Evolutionary conservation across 2,329 filamentous ascomycete genomes (phyloP).

Genomic region (Microsporum canis): DNA sequence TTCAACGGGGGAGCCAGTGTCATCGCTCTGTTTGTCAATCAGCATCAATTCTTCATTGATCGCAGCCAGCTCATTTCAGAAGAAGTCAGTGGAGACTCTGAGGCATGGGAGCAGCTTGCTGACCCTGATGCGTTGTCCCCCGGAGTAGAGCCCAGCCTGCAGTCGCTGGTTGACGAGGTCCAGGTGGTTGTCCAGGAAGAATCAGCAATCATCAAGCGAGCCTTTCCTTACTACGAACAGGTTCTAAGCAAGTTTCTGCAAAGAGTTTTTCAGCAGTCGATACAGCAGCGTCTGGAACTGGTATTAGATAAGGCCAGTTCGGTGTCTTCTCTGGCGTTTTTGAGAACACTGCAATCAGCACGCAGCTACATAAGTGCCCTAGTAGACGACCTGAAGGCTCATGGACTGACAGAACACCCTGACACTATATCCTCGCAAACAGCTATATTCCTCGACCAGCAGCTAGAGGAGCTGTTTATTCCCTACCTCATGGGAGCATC

Average conservation of each 20-base stretch:
- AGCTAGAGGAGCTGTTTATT: conserved; percentile 55
- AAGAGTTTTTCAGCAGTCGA: conserved; percentile 92
- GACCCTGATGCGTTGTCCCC: conserved; percentile 90
- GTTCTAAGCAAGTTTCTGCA: conserved; percentile 89
- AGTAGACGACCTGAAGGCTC: conserved; percentile 85
- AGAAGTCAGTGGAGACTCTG: conserved; percentile 51
- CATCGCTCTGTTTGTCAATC: conserved; percentile 92
- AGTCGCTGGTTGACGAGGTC: conserved; percentile 87
- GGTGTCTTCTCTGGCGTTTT: conserved; percentile 81
- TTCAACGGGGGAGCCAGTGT: conserved; percentile 95
- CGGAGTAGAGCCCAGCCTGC: conserved; percentile 80
- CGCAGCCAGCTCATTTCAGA: conserved; percentile 82
- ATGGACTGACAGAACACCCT: conserved; percentile 89
- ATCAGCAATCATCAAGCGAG: conserved; percentile 89
- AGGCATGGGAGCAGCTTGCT: conserved; percentile 76
- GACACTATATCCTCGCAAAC: conserved; percentile 82
- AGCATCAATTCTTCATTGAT: conserved; percentile 99
- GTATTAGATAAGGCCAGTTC: conserved; percentile 89
- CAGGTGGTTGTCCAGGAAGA: conserved; percentile 94
- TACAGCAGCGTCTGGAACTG: conserved; percentile 91
- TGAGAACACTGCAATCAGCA: conserved; percentile 82
- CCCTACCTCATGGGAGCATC: conserved; percentile 55
- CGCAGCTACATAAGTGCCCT: conserved; percentile 76
- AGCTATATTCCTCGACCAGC: conserved; percentile 56
- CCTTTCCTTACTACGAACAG: conserved; percentile 92